phyloP scores from a whole-genome alignment of 2,329 filamentous ascomycete species.

The Macrophomina phaseolina region DNA sequence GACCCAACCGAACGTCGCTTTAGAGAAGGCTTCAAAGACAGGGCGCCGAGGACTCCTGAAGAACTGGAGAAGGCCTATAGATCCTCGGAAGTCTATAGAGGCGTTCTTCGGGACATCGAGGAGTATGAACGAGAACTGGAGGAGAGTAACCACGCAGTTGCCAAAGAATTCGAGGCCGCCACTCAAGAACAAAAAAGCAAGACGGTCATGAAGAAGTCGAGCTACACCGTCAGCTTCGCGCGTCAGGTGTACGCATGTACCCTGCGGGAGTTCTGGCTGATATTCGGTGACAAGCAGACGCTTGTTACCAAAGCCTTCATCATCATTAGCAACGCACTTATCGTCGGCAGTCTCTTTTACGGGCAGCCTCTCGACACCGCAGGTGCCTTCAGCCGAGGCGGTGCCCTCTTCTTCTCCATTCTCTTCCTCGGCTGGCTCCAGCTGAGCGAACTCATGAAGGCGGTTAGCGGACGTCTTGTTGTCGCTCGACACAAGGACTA shows the following conservation, averaged over 20 bases:
- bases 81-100: conserved; percentile 65
- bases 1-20: conserved; percentile 75
- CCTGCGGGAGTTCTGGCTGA: conserved; percentile 77
- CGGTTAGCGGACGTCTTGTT: conserved; percentile 72
- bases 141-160: conserved; percentile 64
- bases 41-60: conserved; percentile 70
- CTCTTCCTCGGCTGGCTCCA: conserved; percentile 74
- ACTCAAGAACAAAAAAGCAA: conserved; percentile 70
- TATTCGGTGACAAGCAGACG: conserved; percentile 75
- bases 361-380: conserved; percentile 64
- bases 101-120: conserved; percentile 65
- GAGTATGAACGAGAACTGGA: conserved; percentile 64
- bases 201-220: conserved; percentile 70
- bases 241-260: conserved; percentile 73
- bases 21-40: conserved; percentile 61
- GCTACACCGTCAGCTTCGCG: conserved; percentile 77
- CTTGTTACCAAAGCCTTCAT: conserved; percentile 82
- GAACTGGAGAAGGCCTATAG: conserved; percentile 73
- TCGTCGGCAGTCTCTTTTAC: conserved; percentile 81
- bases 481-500: conserved; percentile 72
- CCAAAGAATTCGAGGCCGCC: conserved; percentile 68
- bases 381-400: conserved; percentile 68
- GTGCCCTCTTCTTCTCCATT: conserved; percentile 70
- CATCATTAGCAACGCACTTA: conserved; percentile 74
- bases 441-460: conserved; percentile 77